These are phyloP conservation scores for Lactarius akahatsu DNA, from an alignment of 768 basidiomycete species.

Conservation along the genomic window DNA sequence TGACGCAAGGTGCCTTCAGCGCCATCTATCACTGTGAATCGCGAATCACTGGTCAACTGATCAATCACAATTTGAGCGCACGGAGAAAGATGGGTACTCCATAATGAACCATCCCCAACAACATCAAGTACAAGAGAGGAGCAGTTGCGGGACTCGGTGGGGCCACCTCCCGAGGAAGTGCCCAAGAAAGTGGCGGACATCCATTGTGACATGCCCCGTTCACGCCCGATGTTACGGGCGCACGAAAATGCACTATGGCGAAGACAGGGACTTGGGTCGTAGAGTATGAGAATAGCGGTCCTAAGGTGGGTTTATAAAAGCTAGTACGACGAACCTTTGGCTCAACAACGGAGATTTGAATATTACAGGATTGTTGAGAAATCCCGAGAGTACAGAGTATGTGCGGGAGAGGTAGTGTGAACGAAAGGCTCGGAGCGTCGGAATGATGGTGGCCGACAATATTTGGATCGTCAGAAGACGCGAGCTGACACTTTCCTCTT, in stretches of 20 bases:
- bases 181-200: slow-evolving; percentile 72
- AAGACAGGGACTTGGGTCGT: neutral
- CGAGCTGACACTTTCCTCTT: no score
- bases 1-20: slow-evolving; percentile 79
- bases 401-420: neutral
- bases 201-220: slow-evolving; percentile 34
- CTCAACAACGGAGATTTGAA: neutral
- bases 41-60: slow-evolving; percentile 1
- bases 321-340: neutral
- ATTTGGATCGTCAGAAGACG: no score
- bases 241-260: neutral
- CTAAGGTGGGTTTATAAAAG: neutral
- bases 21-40: slow-evolving; percentile 69
- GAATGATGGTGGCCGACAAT: neutral
- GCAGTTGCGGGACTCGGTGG: slow-evolving; percentile 69
- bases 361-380: neutral
- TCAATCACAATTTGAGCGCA: neutral
- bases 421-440: neutral
- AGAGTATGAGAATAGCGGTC: neutral
- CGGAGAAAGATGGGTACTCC: slow-evolving; percentile 52
- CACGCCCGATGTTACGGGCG: neutral
- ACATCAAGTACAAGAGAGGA: slow-evolving; percentile 69
- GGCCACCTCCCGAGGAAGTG: slow-evolving; percentile 76
- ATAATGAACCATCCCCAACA: slow-evolving; percentile 52
- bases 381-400: neutral